A percentile compares a stretch with the other conserved stretches of the same genome.
Conservation (phyloP, 805 yeast genomes). For the Nakazawaea pomicola region DNA sequence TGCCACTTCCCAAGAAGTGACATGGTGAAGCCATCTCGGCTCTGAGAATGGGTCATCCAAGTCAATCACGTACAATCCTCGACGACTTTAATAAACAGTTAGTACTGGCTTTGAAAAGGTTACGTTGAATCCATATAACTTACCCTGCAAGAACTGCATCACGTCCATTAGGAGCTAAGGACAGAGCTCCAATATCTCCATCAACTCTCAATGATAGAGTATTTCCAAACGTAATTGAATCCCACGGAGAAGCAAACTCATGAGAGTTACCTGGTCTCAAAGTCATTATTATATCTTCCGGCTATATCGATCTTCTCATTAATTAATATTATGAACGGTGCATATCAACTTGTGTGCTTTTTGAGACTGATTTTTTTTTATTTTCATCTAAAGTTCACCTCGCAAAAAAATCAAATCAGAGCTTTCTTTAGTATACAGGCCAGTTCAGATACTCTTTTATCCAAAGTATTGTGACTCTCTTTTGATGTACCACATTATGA, state of each 20-base stretch:
- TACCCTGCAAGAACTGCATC: slow-evolving; percentile 88
- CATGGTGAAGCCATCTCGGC: slow-evolving; percentile 89
- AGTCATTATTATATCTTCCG: background rate
- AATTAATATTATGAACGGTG: too few species aligned
- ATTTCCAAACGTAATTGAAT: slow-evolving; percentile 68
- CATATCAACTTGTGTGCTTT: too few species aligned
- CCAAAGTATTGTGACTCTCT: too few species aligned
- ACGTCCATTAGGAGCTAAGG: slow-evolving; percentile 83
- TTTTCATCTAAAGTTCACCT: too few species aligned
- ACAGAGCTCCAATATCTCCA: slow-evolving; percentile 88
- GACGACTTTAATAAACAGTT: slow-evolving; percentile 32
- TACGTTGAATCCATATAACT: background rate
- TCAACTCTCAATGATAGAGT: slow-evolving; percentile 83
- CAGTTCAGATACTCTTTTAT: too few species aligned
- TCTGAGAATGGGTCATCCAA: slow-evolving; percentile 92
- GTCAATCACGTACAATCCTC: slow-evolving; percentile 87
- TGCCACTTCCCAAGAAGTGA: slow-evolving; percentile 97
- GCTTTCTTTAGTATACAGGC: too few species aligned
- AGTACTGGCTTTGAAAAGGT: background rate
- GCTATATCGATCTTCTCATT: too few species aligned
- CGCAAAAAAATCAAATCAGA: too few species aligned
- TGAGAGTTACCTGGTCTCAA: background rate
- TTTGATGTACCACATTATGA: too few species aligned
- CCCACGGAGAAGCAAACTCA: slow-evolving; percentile 22
- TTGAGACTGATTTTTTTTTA: too few species aligned